These are phyloP conservation scores for Physcia stellaris DNA, from an alignment of 495 filamentous ascomycete genomes.

Conservation along the genomic window DNA sequence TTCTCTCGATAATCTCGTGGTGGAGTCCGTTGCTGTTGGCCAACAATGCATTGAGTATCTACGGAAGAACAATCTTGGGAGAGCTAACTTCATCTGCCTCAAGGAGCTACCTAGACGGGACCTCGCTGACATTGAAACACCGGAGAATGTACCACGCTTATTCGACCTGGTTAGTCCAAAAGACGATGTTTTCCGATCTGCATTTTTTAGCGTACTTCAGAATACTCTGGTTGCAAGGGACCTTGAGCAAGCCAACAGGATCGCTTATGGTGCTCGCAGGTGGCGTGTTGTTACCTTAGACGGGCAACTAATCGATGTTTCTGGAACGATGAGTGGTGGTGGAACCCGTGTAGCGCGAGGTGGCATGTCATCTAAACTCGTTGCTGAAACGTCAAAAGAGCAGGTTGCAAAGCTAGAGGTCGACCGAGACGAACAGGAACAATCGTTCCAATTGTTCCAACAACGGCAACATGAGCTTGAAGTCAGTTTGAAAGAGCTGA, in stretches of 20 bases:
- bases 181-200: slow-evolving; percentile 72
- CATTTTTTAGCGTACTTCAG: slow-evolving; percentile 86
- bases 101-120: slow-evolving; percentile 71
- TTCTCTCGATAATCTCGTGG: slow-evolving; percentile 84
- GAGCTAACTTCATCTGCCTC: slow-evolving; percentile 91
- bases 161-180: slow-evolving; percentile 90
- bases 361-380: slow-evolving; percentile 89
- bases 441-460: slow-evolving; percentile 65
- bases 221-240: slow-evolving; percentile 91
- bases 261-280: slow-evolving; percentile 81
- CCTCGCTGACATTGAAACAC: slow-evolving; percentile 65
- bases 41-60: slow-evolving; percentile 97
- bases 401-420: slow-evolving; percentile 74
- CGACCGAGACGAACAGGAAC: slow-evolving; percentile 74
- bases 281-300: slow-evolving; percentile 95
- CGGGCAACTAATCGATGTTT: slow-evolving; percentile 91
- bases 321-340: slow-evolving; percentile 96
- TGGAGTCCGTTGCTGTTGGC: slow-evolving; percentile 85
- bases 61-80: slow-evolving; percentile 92
- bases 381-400: slow-evolving; percentile 70
- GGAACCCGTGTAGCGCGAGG: slow-evolving; percentile 78
- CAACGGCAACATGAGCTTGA: slow-evolving; percentile 69
- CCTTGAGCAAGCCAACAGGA: slow-evolving; percentile 84
- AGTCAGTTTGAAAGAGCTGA: slow-evolving; percentile 50
- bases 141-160: slow-evolving; percentile 79